Evolutionary conservation across 257 asterid species (phyloP), one percentile per base, ranked within the genome.

Genomic region (Sherardia arvensis): DNA sequence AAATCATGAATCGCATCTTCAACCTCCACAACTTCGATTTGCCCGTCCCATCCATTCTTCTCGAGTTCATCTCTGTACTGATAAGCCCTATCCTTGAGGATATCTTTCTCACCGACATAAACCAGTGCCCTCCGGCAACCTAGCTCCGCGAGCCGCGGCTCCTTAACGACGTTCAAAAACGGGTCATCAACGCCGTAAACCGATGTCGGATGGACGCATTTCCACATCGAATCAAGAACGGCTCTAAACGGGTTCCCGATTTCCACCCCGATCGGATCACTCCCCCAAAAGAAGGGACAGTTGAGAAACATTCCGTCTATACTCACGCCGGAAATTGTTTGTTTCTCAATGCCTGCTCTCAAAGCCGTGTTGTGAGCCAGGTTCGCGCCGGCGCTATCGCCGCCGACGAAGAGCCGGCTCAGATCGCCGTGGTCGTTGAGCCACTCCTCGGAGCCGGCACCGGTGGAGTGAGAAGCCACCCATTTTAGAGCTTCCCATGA

Each of bases 381-480:
- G 61, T 73, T 87, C 1, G 53, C 95, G 0, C 93, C 95, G 1
- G 93, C 85, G 45, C 95, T 85, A 53, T 87, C 95, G 4, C 95
- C 95, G 0, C 83, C 86, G 4, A 85, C 26, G n/a, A 28, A 85
- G 6, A 87, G 79, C 0, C 76, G 83, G 2, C 62, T 40, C 5
- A 76, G 62, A 74, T 87, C 90, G 0, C 79, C 90, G 57, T 67
- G 63, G 0, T 78, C 78, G 3, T 36, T 71, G 0, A 87, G 69
- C 90, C 90, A 84, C 14, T 47, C 73, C 28, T 81, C 91, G 0
- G 11, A 15, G 0, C 79, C 81, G 1, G 21, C 73, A 14, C 68
- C 71, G 14, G 62, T 68, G n/a, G 55, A 21, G 33, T 80, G 94
- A 23, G 94, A 81, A 23, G 81, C 72, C 1, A 78, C 64, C 95